A percentile compares a stretch with the other conserved stretches of the same genome.
phyloP scores from a whole-genome alignment of 2,329 filamentous ascomycete genomes.

The Fusarium keratoplasticum region DNA sequence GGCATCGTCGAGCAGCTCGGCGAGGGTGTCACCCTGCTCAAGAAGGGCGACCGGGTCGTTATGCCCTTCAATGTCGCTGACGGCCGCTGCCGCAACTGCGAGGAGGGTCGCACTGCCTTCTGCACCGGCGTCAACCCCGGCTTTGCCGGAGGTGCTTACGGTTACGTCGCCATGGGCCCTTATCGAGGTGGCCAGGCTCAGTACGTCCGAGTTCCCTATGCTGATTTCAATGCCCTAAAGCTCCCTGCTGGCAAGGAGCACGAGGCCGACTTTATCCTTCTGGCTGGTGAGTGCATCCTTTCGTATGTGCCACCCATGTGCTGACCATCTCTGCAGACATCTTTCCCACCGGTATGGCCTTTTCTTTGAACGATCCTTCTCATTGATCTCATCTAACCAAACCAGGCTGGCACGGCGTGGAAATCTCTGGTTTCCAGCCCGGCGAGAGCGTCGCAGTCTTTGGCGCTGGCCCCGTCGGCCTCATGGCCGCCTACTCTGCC shows the following conservation, averaged over 20 bases:
- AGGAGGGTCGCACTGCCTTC: conserved; percentile 73
- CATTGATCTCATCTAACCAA: background rate
- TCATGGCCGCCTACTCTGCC: conserved; percentile 75
- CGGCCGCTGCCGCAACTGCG: conserved; percentile 72
- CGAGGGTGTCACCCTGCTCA: conserved; percentile 68
- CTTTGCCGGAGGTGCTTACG: conserved; percentile 51
- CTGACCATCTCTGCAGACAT: conserved; percentile 41
- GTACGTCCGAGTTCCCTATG: conserved; percentile 73
- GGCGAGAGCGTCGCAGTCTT: conserved; percentile 74
- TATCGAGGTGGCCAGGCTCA: conserved; percentile 65
- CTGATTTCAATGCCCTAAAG: conserved; percentile 74
- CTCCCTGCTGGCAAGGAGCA: conserved; percentile 70
- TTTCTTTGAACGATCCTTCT: background rate
- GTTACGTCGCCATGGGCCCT: conserved; percentile 62
- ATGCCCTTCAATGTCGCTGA: conserved; percentile 75
- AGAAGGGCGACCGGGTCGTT: conserved; percentile 73
- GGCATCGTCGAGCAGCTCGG: conserved; percentile 67
- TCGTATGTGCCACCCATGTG: conserved; percentile 47
- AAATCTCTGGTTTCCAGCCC: conserved; percentile 67
- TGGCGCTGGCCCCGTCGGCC: conserved; percentile 72
- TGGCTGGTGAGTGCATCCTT: conserved; percentile 48
- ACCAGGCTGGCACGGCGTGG: conserved; percentile 66
- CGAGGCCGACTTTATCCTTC: conserved; percentile 69
- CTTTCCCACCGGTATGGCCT: conserved; percentile 46
- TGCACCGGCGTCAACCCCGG: conserved; percentile 66